Evolutionary conservation across 1,284 basidiomycete species (phyloP), one percentile per base, ranked within the genome.

Genomic region (Laetiporus sulphureus): DNA sequence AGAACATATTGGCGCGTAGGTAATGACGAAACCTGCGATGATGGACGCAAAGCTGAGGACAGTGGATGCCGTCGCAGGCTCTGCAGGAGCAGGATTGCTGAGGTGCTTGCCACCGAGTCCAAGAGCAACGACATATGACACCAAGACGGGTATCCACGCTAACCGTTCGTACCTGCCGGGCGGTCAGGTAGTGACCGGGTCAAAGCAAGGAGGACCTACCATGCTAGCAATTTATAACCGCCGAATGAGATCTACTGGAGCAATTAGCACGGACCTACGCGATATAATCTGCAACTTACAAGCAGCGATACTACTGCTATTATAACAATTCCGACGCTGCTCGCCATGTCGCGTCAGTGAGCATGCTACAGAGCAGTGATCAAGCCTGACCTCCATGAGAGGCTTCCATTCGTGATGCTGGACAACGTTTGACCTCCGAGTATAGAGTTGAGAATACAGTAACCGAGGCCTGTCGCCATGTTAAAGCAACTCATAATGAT

Each of bases 281-380:
- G 20, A 5, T 11, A 8, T 13, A 22, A 11, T 13, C 15, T 22
- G 36, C n/a, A 12, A 68, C 77, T 54, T 49, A 83, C 82, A 11
- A 89, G 57, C 19, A 97, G 71, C 3, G 88, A 83, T 34, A 95
- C 72, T 22, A 87, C 51, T 0, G 79, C 74, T 20, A 95, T 84
- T 36, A 97, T 80, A 20, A 93, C 85, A 44, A 97, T 97, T 1
- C 93, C 93, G 12, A 95, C 85, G 38, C 83, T 86, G 45, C 22
- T 6, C n/a, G 22, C 38, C 41, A 42, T 23, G 12, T 12, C n/a
- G n/a, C n/a, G 34, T 46, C 13, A 46, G 38, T 20, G 4, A 21
- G 16, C n/a, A 36, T 13, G 36, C 32, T 8, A 32, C 19, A 20
- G 11, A 19, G 34, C 19, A n/a, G n/a, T n/a, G n/a, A n/a, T n/a